Evolutionary conservation across 257 asterid species (phyloP).

Genomic region (Fraxinus anomala): DNA sequence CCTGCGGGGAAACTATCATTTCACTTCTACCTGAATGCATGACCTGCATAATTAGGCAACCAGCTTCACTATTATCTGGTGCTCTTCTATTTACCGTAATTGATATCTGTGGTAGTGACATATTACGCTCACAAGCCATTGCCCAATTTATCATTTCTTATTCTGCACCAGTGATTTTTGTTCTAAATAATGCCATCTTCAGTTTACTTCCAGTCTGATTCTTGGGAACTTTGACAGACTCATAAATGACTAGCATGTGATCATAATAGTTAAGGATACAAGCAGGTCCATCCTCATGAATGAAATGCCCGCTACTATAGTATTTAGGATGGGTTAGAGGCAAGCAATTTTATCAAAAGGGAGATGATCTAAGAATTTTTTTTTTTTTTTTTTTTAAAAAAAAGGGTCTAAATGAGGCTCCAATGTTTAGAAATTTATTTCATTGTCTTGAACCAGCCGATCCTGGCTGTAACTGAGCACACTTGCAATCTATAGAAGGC

Average conservation of each 20-base stretch:
- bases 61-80: not conserved
- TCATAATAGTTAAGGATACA: not conserved
- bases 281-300: not conserved
- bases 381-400: no score
- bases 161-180: not conserved
- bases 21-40: not conserved
- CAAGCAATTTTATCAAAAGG: not conserved
- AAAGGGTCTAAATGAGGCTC: not conserved
- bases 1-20: not conserved
- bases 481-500: not conserved
- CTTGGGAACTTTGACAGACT: not conserved
- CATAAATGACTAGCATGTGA: not conserved
- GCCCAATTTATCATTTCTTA: not conserved
- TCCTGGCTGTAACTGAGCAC: not conserved
- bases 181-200: not conserved
- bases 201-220: not conserved
- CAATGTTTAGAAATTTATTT: not conserved
- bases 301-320: not conserved
- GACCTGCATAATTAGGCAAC: not conserved
- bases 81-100: not conserved
- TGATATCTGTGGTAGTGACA: not conserved
- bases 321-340: not conserved
- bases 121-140: not conserved
- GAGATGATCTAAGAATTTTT: not conserved
- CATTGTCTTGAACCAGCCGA: not conserved